Conservation (phyloP, 495 filamentous ascomycete genomes). For the Cercophora samala region DNA sequence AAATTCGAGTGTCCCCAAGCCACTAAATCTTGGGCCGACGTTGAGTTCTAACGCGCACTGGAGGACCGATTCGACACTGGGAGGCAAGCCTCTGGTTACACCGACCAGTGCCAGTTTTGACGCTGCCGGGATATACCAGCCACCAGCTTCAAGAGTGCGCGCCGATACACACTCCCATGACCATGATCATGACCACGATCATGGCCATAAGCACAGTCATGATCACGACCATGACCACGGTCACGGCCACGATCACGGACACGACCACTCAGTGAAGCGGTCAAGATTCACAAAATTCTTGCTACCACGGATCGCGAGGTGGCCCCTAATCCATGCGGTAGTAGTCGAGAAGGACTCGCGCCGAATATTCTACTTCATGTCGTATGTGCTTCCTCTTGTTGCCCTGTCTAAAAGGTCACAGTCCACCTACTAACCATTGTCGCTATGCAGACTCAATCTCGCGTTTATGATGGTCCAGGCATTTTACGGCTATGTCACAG, state of each 20-base stretch:
- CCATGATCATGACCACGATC: constrained; percentile 26
- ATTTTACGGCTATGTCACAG: constrained; percentile 87
- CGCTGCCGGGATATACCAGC: constrained; percentile 27
- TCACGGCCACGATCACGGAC: constrained; percentile 29
- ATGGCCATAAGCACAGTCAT: constrained; percentile 30
- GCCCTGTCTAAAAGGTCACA: background rate
- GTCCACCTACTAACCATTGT: background rate
- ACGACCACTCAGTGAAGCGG: constrained; percentile 34
- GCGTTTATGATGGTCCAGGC: constrained; percentile 93
- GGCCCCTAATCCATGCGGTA: constrained; percentile 78
- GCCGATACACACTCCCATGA: constrained; percentile 26
- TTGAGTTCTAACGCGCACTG: constrained; percentile 27
- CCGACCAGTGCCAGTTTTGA: constrained; percentile 31
- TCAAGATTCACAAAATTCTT: constrained; percentile 65
- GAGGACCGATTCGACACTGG: constrained; percentile 33
- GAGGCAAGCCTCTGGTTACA: constrained; percentile 32
- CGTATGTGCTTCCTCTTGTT: constrained; percentile 46
- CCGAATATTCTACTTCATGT: constrained; percentile 96
- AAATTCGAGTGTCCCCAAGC: constrained; percentile 35
- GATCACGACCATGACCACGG: constrained; percentile 24
- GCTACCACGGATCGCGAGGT: constrained; percentile 60
- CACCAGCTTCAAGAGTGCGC: constrained; percentile 20
- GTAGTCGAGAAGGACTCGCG: constrained; percentile 89
- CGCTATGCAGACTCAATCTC: constrained; percentile 74
- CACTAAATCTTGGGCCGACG: constrained; percentile 36